Conservation (phyloP, 768 basidiomycete species). For the Tricholoma flavovirens region DNA sequence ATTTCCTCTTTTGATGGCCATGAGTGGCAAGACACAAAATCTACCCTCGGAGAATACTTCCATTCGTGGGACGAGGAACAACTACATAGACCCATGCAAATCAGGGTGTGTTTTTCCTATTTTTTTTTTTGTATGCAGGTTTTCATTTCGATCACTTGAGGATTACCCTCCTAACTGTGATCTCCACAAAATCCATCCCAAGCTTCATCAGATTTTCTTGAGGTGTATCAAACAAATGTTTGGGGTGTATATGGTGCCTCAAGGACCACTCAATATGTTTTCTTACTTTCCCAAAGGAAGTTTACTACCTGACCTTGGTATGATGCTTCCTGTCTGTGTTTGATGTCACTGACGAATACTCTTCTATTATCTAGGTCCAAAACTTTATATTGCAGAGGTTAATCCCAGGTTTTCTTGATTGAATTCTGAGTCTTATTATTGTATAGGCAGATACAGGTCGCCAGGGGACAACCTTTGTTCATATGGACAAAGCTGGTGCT, state of each 20-base stretch:
- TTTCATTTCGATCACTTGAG: background rate
- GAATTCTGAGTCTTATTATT: background rate
- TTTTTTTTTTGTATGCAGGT: background rate
- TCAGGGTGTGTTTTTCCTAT: background rate
- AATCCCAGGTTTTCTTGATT: background rate
- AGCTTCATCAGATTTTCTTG: background rate
- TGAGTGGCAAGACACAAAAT: background rate
- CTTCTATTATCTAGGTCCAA: background rate
- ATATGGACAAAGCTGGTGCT: conserved; percentile 8
- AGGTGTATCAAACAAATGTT: background rate
- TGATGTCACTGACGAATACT: background rate
- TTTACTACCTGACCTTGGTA: background rate
- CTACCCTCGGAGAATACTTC: background rate
- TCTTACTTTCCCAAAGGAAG: background rate
- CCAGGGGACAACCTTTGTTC: conserved; percentile 3
- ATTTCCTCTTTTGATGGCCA: background rate
- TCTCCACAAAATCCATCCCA: background rate
- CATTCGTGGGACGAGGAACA: background rate
- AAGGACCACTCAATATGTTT: background rate
- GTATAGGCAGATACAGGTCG: background rate
- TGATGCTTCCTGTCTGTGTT: background rate
- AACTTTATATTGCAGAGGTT: background rate
- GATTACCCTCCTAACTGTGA: background rate
- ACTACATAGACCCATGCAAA: background rate
- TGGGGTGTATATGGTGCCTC: background rate